Evolutionary conservation across 1,139 yeast genomes (phyloP).

Genomic region (Scheffersomyces quercinus): DNA sequence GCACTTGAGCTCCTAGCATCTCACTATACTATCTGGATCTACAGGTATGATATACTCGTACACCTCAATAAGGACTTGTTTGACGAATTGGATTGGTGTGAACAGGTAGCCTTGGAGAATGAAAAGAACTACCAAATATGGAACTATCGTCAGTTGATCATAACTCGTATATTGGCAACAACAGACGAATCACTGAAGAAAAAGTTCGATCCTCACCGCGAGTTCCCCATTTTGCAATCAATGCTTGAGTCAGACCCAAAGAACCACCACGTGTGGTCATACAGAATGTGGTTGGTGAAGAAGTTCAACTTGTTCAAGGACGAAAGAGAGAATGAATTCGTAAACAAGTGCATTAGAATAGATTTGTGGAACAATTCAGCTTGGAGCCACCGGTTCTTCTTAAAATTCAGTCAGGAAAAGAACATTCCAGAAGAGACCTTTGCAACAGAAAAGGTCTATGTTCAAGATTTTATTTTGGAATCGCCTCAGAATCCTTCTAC

Average conservation of each 20-base stretch:
- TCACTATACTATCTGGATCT: conserved; percentile 90
- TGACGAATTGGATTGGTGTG: conserved; percentile 61
- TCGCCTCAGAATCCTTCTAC: conserved; percentile 86
- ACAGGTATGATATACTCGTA: conserved; percentile 60
- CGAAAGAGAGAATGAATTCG: conserved; percentile 53
- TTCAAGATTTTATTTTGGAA: conserved; percentile 42
- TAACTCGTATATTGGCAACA: conserved; percentile 33
- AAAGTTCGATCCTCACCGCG: conserved; percentile 50
- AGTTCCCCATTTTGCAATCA: conserved; percentile 59
- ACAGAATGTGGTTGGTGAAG: conserved; percentile 75
- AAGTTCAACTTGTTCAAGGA: conserved; percentile 48
- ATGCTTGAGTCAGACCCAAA: conserved; percentile 81
- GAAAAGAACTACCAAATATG: conserved; percentile 95
- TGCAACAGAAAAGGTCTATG: conserved; percentile 46
- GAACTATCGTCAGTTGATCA: conserved; percentile 78
- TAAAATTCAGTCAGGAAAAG: conserved; percentile 34
- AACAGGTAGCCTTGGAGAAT: conserved; percentile 67
- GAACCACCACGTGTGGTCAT: conserved; percentile 97
- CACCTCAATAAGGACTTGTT: conserved; percentile 32
- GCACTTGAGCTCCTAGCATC: conserved; percentile 78
- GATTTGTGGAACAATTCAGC: conserved; percentile 92
- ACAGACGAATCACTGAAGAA: conserved; percentile 8
- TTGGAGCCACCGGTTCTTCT: conserved; percentile 83
- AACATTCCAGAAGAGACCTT: conserved; percentile 8
- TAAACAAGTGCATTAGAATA: conserved; percentile 46